Percentiles rank a stretch among this genome's conserved stretches.
Evolutionary conservation across 345 rosid species (phyloP).

Genomic region (Linum trigynum): DNA sequence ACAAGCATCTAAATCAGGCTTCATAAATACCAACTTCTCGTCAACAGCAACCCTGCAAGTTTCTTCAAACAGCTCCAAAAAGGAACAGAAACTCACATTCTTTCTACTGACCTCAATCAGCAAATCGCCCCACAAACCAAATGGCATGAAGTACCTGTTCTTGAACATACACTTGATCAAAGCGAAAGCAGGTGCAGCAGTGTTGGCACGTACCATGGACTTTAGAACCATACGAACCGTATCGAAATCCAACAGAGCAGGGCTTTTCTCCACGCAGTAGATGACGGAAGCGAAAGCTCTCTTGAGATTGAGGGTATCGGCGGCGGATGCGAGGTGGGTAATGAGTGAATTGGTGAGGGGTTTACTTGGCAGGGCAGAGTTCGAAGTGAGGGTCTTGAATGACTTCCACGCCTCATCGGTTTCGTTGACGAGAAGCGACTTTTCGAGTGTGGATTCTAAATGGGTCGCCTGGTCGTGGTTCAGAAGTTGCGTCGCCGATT

Average conservation of each 20-base stretch:
- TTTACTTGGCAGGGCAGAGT: slow-evolving; percentile 45
- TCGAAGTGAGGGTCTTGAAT: slow-evolving; percentile 52
- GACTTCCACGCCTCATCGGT: slow-evolving; percentile 78
- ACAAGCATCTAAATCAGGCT: slow-evolving; percentile 58
- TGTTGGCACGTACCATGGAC: slow-evolving; percentile 49
- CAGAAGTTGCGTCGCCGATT: slow-evolving; percentile 18
- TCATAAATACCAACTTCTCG: slow-evolving; percentile 67
- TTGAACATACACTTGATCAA: slow-evolving; percentile 63
- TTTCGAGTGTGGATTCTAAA: slow-evolving; percentile 48
- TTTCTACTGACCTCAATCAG: slow-evolving; percentile 48
- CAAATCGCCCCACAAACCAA: slow-evolving; percentile 57
- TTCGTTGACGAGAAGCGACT: slow-evolving; percentile 38
- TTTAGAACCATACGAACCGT: slow-evolving; percentile 40
- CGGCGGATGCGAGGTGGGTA: slow-evolving; percentile 43
- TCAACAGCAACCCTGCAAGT: slow-evolving; percentile 58
- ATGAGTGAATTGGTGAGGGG: slow-evolving; percentile 64
- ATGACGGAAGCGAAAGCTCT: slow-evolving; percentile 87
- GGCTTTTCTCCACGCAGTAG: slow-evolving; percentile 57
- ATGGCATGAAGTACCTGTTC: slow-evolving; percentile 78
- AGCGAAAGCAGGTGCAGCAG: slow-evolving; percentile 73
- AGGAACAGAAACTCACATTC: slow-evolving; percentile 37
- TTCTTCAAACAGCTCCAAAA: slow-evolving; percentile 59
- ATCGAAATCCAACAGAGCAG: slow-evolving; percentile 42
- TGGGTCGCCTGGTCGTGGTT: slow-evolving; percentile 33
- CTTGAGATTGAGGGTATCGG: slow-evolving; percentile 53